Percentiles rank a stretch among this genome's conserved stretches.
Conservation (phyloP, 176 grass and related monocot genomes). For the Otatea glauca region DNA sequence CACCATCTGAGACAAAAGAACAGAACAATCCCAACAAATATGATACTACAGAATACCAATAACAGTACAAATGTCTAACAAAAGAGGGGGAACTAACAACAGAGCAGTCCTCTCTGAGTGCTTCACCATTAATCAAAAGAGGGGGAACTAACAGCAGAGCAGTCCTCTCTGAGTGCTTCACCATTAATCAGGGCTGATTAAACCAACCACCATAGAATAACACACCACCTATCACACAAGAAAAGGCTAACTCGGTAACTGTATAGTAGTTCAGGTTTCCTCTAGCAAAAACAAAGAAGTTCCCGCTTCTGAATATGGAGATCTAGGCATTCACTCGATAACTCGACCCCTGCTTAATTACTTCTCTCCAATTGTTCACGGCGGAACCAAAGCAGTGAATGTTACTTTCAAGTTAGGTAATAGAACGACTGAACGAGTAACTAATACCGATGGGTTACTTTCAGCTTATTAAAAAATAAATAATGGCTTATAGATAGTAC, state of each 20-base stretch:
- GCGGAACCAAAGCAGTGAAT: background rate
- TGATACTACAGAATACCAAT: background rate
- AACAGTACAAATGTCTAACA: background rate
- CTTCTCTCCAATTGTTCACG: background rate
- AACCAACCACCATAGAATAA: too few species aligned
- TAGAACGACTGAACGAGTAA: background rate
- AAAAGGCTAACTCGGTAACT: background rate
- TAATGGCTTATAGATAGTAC: background rate
- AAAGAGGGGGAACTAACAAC: background rate
- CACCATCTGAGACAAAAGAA: too few species aligned
- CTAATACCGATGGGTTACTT: background rate
- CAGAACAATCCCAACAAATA: too few species aligned
- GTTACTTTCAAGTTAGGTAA: background rate
- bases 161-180: too few species aligned
- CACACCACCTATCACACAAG: background rate
- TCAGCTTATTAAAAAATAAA: background rate
- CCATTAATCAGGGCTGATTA: too few species aligned
- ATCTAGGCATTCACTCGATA: background rate
- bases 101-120: too few species aligned
- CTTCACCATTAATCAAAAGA: background rate
- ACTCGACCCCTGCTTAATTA: background rate
- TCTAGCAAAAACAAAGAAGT: background rate
- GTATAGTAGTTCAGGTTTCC: background rate
- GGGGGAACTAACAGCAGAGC: background rate
- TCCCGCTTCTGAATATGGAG: constrained; percentile 8